Conservation (phyloP, 2,329 filamentous ascomycete species). For the Diplodia sapinea region DNA sequence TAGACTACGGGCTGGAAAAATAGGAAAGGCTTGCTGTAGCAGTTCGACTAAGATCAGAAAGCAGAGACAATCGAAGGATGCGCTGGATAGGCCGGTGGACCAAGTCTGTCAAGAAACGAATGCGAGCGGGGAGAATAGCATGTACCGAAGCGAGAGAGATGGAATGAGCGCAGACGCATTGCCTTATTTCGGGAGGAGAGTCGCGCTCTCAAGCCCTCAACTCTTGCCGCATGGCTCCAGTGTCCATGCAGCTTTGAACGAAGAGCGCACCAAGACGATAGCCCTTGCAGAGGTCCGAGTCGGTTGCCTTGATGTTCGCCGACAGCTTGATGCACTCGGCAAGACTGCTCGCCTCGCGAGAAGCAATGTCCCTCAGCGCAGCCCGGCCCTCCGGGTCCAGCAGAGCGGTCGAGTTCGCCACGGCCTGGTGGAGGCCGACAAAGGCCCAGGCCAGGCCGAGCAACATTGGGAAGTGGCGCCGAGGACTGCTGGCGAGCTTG, state of each 20-base stretch:
- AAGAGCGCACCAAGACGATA: neutral
- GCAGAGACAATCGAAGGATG: too few relatives aligned
- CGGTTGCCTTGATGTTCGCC: neutral
- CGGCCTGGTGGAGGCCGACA: neutral
- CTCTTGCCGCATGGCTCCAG: neutral
- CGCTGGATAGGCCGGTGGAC: too few relatives aligned
- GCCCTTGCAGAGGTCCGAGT: neutral
- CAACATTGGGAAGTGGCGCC: neutral
- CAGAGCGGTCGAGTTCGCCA: neutral
- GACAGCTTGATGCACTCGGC: neutral
- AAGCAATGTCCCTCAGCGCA: neutral
- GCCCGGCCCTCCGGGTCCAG: neutral
- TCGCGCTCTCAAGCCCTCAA: neutral
- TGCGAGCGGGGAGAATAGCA: too few relatives aligned
- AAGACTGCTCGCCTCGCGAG: neutral
- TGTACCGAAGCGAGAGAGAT: too few relatives aligned
- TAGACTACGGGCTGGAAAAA: too few relatives aligned
- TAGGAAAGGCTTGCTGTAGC: too few relatives aligned
- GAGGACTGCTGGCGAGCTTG: neutral
- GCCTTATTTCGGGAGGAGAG: too few relatives aligned
- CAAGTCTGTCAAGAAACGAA: too few relatives aligned
- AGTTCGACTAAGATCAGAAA: too few relatives aligned
- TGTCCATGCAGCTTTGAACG: neutral
- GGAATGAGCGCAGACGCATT: too few relatives aligned
- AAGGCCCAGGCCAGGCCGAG: slow-evolving; percentile 6